phyloP scores from a whole-genome alignment of 2,329 filamentous ascomycete species.

The Neonectria magnoliae region DNA sequence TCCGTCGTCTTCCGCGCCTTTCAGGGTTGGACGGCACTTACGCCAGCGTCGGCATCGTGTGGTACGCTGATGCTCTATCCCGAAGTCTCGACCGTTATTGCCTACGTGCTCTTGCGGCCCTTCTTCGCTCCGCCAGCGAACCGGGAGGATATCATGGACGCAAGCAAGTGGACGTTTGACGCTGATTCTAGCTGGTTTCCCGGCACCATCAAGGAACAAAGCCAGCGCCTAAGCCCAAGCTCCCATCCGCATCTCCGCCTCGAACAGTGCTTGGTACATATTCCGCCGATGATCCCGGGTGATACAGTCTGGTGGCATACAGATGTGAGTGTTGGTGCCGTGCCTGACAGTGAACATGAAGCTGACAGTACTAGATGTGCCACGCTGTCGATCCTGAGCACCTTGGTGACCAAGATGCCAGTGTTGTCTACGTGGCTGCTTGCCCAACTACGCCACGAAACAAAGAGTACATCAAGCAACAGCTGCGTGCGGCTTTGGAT shows the following conservation, averaged over 20 bases:
- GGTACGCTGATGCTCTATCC: constrained; percentile 54
- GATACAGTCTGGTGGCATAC: constrained; percentile 30
- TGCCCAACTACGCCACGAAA: constrained; percentile 46
- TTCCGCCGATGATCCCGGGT: constrained; percentile 18
- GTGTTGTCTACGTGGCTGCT: constrained; percentile 50
- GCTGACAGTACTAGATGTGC: constrained; percentile 41
- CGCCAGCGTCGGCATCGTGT: constrained; percentile 43
- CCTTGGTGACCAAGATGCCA: constrained; percentile 44
- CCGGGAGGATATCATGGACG: constrained; percentile 34
- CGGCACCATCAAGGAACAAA: constrained; percentile 22
- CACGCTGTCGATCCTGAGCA: constrained; percentile 53
- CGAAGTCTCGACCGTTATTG: constrained; percentile 4
- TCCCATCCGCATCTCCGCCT: constrained; percentile 23
- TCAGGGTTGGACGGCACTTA: constrained; percentile 56
- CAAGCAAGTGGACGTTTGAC: constrained; percentile 42
- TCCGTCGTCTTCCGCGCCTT: constrained; percentile 51
- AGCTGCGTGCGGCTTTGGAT: constrained; percentile 24
- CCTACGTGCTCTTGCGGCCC: constrained; percentile 19
- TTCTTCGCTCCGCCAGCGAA: constrained; percentile 16
- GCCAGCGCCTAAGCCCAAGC: constrained; percentile 21
- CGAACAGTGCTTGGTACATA: constrained; percentile 15
- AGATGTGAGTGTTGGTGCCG: constrained; percentile 11
- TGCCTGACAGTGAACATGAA: not conserved
- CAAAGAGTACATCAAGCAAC: constrained; percentile 33
- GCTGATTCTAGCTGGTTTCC: constrained; percentile 14